Evolutionary conservation across 495 filamentous ascomycete species (phyloP).

Genomic region (Xylaria telfairii): DNA sequence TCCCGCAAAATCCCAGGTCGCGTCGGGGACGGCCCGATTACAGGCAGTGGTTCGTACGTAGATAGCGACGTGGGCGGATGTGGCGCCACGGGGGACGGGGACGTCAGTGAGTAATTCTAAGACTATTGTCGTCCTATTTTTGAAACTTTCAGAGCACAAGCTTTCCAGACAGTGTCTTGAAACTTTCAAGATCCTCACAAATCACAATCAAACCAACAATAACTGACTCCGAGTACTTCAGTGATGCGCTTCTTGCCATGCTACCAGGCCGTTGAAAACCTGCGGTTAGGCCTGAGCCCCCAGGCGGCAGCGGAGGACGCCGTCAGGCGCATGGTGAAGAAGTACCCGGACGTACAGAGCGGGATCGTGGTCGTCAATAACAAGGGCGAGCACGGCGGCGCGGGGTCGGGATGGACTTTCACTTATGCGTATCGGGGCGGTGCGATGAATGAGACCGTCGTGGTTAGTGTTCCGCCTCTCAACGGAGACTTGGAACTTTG

Average conservation of each 20-base stretch:
- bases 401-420: slow-evolving; percentile 55
- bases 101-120: slow-evolving; percentile 37
- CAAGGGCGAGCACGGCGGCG: slow-evolving; percentile 50
- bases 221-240: too few relatives aligned
- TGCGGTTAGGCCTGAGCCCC: slow-evolving; percentile 51
- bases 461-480: slow-evolving; percentile 46
- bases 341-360: slow-evolving; percentile 49
- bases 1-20: slow-evolving; percentile 54
- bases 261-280: slow-evolving; percentile 56
- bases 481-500: slow-evolving; percentile 26
- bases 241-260: slow-evolving; percentile 59
- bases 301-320: slow-evolving; percentile 51
- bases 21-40: slow-evolving; percentile 57
- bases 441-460: slow-evolving; percentile 46
- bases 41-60: slow-evolving; percentile 56
- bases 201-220: too few relatives aligned
- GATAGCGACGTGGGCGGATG: slow-evolving; percentile 57
- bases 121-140: too few relatives aligned
- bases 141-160: too few relatives aligned
- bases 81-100: slow-evolving; percentile 57
- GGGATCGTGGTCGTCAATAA: slow-evolving; percentile 53
- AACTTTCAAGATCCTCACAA: too few relatives aligned
- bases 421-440: slow-evolving; percentile 54
- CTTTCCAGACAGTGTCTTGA: too few relatives aligned
- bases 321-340: slow-evolving; percentile 51